Base-by-base conservation (phyloP, 1,284 basidiomycete genomes). In the Boletellus deceptivus region DNA sequence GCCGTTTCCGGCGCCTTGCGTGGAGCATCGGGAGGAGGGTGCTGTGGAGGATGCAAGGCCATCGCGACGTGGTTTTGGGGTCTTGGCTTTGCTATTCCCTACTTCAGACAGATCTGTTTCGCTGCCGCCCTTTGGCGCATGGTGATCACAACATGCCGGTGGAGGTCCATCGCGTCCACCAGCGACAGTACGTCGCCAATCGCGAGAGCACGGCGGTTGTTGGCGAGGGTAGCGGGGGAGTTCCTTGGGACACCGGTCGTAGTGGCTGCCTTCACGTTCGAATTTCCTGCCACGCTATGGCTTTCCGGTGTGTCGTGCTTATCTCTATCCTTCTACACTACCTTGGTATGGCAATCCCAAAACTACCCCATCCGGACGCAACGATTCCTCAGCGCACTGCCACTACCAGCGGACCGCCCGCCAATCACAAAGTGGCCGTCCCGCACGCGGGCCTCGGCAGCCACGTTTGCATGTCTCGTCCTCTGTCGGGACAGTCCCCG, bases 21-120 rank as follows among this genome's bases (percentile, higher is more conserved):
- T 18, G 59, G 59, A 1, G 9, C 22, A 2, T 20, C 59, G 35
- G 57, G 60, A 41, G 58, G 59, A 20, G 53, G 43, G n/a, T 61
- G 59, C 13, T 47, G 53, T 31, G 59, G 57, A 1, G 35, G 36
- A 42, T 59, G 57, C 31, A 59, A 56, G 38, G 59, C 42, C 22
- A 56, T 59, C 10, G 18, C 25, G 25, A 49, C 59, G 49, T 53
- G 56, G 18, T 33, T 59, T 8, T 38, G 59, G 34, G 56, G 49
- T 41, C n/a, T 53, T n/a, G 25, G 48, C 22, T 17, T 27, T 24
- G 9, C n/a, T 1, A 24, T 61, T 10, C 56, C 59, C 6, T 10
- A 46, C 18, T 37, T 61, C 40, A 53, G 31, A 33, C 49, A 56
- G 34, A 43, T 3, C 2, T 47, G 49, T 29, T 49, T 1, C 17